Evolutionary conservation across 75 land plant genomes (phyloP).

Genomic region (Adiantum capillusveneris): DNA sequence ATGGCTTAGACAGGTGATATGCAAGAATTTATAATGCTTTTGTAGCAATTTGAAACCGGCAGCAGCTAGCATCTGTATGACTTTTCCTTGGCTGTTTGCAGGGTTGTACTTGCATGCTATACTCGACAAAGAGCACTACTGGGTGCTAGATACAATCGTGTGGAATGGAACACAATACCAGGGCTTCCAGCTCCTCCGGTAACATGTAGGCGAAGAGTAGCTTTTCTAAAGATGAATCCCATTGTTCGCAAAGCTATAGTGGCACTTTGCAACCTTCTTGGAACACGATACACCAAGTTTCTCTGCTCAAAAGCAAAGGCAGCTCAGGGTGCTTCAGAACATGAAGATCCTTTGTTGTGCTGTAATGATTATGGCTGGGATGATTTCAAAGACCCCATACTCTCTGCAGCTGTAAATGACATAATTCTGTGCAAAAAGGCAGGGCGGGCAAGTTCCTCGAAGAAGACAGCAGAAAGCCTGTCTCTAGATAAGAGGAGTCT

Average conservation of each 20-base stretch:
- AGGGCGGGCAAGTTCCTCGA: constrained; percentile 27
- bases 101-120: constrained; percentile 70
- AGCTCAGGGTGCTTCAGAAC: neutral
- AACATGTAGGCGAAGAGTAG: constrained; percentile 66
- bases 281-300: constrained; percentile 38
- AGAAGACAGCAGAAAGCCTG: constrained; percentile 4
- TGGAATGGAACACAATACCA: constrained; percentile 60
- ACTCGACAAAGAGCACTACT: constrained; percentile 67
- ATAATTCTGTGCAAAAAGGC: constrained; percentile 46
- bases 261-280: constrained; percentile 65
- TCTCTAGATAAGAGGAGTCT: neutral
- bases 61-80: neutral
- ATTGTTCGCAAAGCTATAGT: constrained; percentile 56
- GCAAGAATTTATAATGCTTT: neutral
- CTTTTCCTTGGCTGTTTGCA: constrained; percentile 21
- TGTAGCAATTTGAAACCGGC: neutral
- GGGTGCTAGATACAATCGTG: constrained; percentile 62
- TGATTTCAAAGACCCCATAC: constrained; percentile 58
- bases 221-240: constrained; percentile 36
- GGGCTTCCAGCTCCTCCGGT: constrained; percentile 73
- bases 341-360: too few relatives aligned
- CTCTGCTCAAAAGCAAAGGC: neutral
- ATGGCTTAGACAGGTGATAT: constrained; percentile 61
- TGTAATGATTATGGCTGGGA: constrained; percentile 49
- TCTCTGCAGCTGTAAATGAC: constrained; percentile 62